phyloP scores from a whole-genome alignment of 176 grass and related monocot genomes.

The Oryza rufipogon region DNA sequence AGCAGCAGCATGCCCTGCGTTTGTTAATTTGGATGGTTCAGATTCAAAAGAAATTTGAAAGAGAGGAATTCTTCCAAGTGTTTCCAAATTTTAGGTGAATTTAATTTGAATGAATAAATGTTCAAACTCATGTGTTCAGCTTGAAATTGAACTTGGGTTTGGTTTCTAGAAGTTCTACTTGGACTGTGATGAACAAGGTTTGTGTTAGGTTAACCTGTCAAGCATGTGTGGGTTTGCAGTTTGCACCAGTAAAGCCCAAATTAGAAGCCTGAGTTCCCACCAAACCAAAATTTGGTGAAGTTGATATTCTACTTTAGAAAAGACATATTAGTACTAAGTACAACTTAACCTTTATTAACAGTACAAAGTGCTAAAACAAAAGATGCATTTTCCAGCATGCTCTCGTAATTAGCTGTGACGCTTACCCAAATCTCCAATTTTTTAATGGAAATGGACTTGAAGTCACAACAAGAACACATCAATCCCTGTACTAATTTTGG shows the following conservation, averaged over 20 bases:
- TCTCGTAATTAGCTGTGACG: background rate
- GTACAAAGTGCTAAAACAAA: background rate
- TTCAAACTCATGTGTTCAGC: background rate
- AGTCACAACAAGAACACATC: conserved; percentile 23
- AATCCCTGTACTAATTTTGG: background rate
- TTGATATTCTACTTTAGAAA: background rate
- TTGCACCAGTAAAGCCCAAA: background rate
- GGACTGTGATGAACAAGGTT: background rate
- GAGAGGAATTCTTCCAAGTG: background rate
- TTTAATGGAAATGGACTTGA: background rate
- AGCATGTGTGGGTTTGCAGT: background rate
- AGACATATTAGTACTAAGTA: background rate
- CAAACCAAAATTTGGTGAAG: background rate
- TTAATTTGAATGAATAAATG: background rate
- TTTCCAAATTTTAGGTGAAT: background rate
- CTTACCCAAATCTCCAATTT: background rate
- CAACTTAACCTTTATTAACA: too few species aligned
- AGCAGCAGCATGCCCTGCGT: conserved; percentile 79
- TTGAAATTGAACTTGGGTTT: background rate
- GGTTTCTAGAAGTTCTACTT: background rate
- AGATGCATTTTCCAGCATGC: background rate
- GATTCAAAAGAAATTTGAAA: background rate
- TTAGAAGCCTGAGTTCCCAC: background rate
- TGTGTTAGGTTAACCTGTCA: background rate
- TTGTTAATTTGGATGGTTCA: background rate